Evolutionary conservation across 2,329 filamentous ascomycete species (phyloP), one percentile per base, ranked within the genome.

Genomic region (Clonostachys rhizophaga): DNA sequence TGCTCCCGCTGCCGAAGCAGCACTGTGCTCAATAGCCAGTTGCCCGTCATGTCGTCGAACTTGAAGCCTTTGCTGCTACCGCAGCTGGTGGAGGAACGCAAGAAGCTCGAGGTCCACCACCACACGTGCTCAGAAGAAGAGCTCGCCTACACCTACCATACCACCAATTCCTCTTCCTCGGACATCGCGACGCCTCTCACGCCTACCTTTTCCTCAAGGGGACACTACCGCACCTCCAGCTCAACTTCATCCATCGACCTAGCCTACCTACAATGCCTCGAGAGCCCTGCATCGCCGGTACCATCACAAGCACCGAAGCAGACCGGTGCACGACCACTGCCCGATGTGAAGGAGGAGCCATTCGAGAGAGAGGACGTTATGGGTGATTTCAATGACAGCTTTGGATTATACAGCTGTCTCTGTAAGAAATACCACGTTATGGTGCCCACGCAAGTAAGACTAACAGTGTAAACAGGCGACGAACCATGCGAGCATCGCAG

Each of bases 301-400:
- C 46, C 30, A 17, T 30, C 24, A 30, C 46, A 16, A 39, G 34
- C 46, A 24, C 24, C 34, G 24, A 40, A 43, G 18, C 43, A 46
- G 41, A 6, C 44, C 5, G 46, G 44, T 57, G 89, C 89, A 67
- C 77, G 81, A 50, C 78, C 76, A 45, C 74, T 96, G 51, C 87
- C 89, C 14, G 88, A 94, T 58, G 87, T 96, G 17, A 81, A 91
- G 58, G 91, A 96, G 64, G 91, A 95, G 58, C 84, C 87, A 3
- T 68, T 83, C 40, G 87, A 91, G 62, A 79, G 78, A 46, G 87
- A 87, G 18, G 79, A 84, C 30, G 47, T 48, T 42, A 40, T 48
- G 48, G 24, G 24, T 1, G 24, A 30, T 10, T 30, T 30, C 24
- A 43, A 50, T 8, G 58, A 61, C 56, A 49, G 66, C 20, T 69